A percentile compares a stretch with the other conserved stretches of the same genome.
Evolutionary conservation across 2,329 filamentous ascomycete species (phyloP).

Genomic region (Aspergillus hortae): DNA sequence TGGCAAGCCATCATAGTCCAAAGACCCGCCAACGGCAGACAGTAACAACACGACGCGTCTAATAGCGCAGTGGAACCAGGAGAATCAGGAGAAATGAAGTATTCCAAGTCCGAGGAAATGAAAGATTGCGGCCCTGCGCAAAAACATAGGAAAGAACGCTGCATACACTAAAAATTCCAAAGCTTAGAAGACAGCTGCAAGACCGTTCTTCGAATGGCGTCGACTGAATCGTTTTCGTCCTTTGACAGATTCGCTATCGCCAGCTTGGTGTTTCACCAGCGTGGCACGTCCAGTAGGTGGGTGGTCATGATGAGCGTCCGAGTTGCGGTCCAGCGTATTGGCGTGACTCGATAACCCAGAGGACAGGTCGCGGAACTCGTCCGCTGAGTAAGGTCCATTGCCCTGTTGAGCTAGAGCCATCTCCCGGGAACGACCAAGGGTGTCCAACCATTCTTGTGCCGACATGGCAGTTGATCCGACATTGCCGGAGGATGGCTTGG

Average conservation of each 20-base stretch:
- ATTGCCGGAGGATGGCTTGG: conserved; percentile 66
- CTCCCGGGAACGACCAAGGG: conserved; percentile 80
- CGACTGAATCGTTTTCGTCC: conserved; percentile 75
- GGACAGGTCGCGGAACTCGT: conserved; percentile 66
- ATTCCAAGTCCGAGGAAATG: conserved; percentile 7
- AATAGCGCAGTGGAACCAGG: conserved; percentile 17
- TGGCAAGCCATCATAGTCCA: conserved; percentile 20
- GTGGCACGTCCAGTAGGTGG: conserved; percentile 43
- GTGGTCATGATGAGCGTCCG: conserved; percentile 37
- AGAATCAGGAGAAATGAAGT: conserved; percentile 7
- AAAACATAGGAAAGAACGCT: background rate
- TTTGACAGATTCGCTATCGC: conserved; percentile 54
- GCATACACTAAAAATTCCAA: conserved; percentile 1
- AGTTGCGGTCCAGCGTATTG: conserved; percentile 41
- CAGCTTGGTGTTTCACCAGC: conserved; percentile 40
- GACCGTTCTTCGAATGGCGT: conserved; percentile 88
- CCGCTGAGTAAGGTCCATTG: conserved; percentile 62
- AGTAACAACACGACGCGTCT: conserved; percentile 10
- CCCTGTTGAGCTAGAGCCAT: conserved; percentile 72
- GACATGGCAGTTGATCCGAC: conserved; percentile 63
- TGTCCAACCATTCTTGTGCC: conserved; percentile 89
- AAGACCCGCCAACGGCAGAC: conserved; percentile 13
- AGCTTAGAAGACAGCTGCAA: conserved; percentile 75
- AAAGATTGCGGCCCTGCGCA: conserved; percentile 15
- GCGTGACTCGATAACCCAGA: conserved; percentile 67